Base-by-base conservation (phyloP, 139 green algal genomes). In the Chlorella sorokiniana region DNA sequence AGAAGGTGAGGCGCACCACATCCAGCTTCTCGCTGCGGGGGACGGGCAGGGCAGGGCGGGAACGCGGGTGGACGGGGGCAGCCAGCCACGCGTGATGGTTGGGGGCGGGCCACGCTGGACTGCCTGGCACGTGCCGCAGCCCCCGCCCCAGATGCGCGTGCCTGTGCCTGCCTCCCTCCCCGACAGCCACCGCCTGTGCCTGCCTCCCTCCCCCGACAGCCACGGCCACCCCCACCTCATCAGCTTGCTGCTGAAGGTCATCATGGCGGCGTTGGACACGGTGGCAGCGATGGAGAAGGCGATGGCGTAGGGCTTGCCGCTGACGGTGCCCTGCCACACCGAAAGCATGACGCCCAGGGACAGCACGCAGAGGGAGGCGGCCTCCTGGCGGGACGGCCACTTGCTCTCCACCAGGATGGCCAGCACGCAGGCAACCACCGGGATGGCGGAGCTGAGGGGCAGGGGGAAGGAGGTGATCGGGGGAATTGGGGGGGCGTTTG, bases 1-100 rank as follows among this genome's bases (percentile, higher is more conserved):
- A 96, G 79, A 95, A 96, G 16, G 92, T 94, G 18, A 96, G 86
- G 18, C 87, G 83, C 69, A 94, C 71, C 29, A 93, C 92, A 78
- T 95, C 89, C 74, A 95, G 68, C 86, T 93, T 92, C n/a, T 81
- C 62, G 29, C n/a, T 42, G 72, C 51, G 20, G 14, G 29, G 31
- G 44, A 29, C 67, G 54, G 67, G 8, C 48, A 78, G 33, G 23
- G 20, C 33, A 25, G 56, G 22, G 18, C 10, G 56, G 56, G 22
- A 33, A 22, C 18, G 56, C 23, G 6, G 56, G 18, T 33, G 56
- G 56, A 22, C 6, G 45, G 48, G 51, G 2, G 27, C 7, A 59
- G n/a, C n/a, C n/a, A 68, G 4, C 2, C 29, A 38, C 4, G 33
- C 62, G 3, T 54, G 38, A 38, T 6, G 4, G 41, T n/a, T 31